Percentiles rank a stretch among this genome's conserved stretches.
Evolutionary conservation across 306 rosid genomes (phyloP).

Genomic region (Trifolium pratense): DNA sequence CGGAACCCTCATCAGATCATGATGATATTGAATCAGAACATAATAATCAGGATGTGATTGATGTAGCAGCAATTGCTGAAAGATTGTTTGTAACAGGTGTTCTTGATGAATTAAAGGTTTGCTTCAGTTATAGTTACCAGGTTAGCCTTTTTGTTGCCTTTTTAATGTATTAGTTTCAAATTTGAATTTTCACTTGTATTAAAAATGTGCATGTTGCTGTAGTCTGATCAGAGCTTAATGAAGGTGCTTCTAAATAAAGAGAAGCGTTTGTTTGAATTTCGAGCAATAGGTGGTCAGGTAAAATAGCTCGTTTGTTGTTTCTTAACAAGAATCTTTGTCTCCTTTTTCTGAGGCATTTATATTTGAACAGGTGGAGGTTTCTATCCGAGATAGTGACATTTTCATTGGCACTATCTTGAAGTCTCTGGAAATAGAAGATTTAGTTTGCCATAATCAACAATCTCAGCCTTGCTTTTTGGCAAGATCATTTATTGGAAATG

Average conservation of each 20-base stretch:
- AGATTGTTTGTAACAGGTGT: conserved; percentile 79
- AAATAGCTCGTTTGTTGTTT: conserved; percentile 25
- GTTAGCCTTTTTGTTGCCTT: conserved; percentile 52
- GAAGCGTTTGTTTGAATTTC: conserved; percentile 79
- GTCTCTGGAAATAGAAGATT: conserved; percentile 95
- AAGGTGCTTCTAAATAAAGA: conserved; percentile 86
- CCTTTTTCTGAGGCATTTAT: conserved; percentile 40
- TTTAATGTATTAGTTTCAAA: conserved; percentile 30
- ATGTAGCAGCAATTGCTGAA: conserved; percentile 58
- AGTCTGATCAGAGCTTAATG: conserved; percentile 71
- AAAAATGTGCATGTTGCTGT: conserved; percentile 44
- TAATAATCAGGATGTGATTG: conserved; percentile 47
- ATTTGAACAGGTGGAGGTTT: conserved; percentile 82
- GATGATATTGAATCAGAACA: conserved; percentile 69
- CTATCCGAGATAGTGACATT: conserved; percentile 72
- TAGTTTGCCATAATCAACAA: conserved; percentile 55
- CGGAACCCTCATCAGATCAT: conserved; percentile 82
- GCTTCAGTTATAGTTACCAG: conserved; percentile 81
- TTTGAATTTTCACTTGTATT: conserved; percentile 38
- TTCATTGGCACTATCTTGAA: conserved; percentile 88
- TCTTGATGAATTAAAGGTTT: conserved; percentile 90
- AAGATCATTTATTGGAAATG: conserved; percentile 71
- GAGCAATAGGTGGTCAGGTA: conserved; percentile 99
- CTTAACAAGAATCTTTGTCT: conserved; percentile 33
- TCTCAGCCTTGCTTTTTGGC: conserved; percentile 83